Evolutionary conservation across 306 rosid genomes (phyloP).

Genomic region (Chamaecrista fasciculata): DNA sequence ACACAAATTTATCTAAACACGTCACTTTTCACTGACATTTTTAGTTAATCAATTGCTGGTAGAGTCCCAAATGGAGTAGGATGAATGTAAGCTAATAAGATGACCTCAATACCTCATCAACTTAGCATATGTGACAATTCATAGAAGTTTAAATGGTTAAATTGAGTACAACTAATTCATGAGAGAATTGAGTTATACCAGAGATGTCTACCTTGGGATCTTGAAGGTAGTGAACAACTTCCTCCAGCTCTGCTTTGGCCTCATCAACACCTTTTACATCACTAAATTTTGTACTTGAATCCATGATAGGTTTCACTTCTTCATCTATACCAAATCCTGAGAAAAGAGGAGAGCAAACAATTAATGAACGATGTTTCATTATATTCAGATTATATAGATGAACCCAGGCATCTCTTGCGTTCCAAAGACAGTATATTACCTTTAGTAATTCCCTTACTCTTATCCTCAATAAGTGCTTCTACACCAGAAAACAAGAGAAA

Average conservation of each 20-base stretch:
- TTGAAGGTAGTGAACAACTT: too few relatives aligned
- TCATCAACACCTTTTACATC: too few relatives aligned
- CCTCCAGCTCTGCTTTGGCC: too few relatives aligned
- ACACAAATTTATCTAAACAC: too few relatives aligned
- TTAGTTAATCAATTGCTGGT: too few relatives aligned
- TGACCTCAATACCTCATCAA: background rate
- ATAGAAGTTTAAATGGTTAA: background rate
- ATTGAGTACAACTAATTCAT: background rate
- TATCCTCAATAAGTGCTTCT: constrained; percentile 78
- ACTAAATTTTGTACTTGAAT: constrained; percentile 68
- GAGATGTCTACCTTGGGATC: too few relatives aligned
- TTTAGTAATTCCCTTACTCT: constrained; percentile 69
- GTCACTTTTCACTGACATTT: background rate
- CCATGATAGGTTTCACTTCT: constrained; percentile 78
- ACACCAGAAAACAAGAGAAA: constrained; percentile 72
- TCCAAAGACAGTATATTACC: constrained; percentile 47
- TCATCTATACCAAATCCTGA: constrained; percentile 65
- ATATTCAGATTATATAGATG: constrained; percentile 13
- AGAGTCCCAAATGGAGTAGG: background rate
- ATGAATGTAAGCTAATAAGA: background rate
- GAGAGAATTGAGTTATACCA: constrained; percentile 2
- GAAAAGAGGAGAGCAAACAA: constrained; percentile 24
- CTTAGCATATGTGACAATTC: background rate
- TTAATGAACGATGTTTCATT: constrained; percentile 17
- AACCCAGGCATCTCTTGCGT: background rate